Base-by-base conservation (phyloP, 2,329 filamentous ascomycete genomes). In the Venturia effusa region DNA sequence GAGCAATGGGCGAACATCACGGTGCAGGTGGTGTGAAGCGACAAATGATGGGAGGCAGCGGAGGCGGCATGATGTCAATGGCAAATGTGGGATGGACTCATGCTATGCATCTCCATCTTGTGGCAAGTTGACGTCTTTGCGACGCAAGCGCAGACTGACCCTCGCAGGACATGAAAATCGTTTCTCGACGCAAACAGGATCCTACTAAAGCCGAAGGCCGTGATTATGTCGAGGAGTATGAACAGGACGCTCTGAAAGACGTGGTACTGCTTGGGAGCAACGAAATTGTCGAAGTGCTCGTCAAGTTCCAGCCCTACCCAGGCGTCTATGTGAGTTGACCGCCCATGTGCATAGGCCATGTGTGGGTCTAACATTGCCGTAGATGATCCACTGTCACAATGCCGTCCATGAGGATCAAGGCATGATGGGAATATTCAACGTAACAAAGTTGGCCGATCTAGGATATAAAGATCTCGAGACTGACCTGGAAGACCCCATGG, bases 371-470 rank as follows among this genome's bases (percentile, higher is more conserved):
- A 61, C 60, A 45, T 6, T 45, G 27, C 40, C 6, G 2, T 34
- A 61, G 43, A 63, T 63, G 61, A n/a, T 54, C 43, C 45, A 73
- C 64, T 73, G 71, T 59, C 71, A 73, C 64, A 73, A 73, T 57
- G 65, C 71, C 8, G 68, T 72, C 1, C 72, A 73, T 59, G 71
- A 72, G 61, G 72, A 72, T 59, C 66, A 72, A 59, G 70, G 71
- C 27, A 72, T 73, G 72, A 73, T 73, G 67, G 68, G 64, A 1
- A 68, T 69, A 4, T 71, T 73, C 64, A 72, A 72, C 64, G 65
- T 70, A 43, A 67, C 66, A 22, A 22, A 43, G 3, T 48, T 63
- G 17, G 32, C 30, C 19, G 61, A 63, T 48, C 13, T 63, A 40
- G 61, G 71, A 45, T 74, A 73, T 66, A 30, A 40, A 43, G 61